Evolutionary conservation across 129 eudicot species (phyloP).

Genomic region (Deinandra increscens): DNA sequence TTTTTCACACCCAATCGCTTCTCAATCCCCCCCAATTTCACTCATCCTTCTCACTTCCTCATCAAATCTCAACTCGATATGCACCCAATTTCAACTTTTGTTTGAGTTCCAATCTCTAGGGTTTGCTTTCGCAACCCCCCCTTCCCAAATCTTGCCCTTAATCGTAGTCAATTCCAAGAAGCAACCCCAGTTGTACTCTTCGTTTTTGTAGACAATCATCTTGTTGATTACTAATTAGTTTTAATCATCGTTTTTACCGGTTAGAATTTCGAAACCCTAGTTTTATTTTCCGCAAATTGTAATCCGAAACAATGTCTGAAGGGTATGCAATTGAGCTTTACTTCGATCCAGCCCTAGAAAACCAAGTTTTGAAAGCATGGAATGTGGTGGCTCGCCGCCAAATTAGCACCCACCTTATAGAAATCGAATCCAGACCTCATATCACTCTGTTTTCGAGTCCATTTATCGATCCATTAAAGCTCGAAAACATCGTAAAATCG

Average conservation of each 20-base stretch:
- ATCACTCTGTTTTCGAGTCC: constrained; percentile 81
- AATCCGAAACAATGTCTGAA: constrained; percentile 61
- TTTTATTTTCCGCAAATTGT: not conserved
- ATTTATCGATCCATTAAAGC: constrained; percentile 63
- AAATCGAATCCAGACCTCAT: constrained; percentile 95
- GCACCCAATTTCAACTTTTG: constrained; percentile 23
- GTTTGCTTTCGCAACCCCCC: constrained; percentile 4
- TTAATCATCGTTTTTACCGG: not conserved
- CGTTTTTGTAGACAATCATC: constrained; percentile 1
- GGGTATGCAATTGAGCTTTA: constrained; percentile 95
- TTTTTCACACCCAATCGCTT: constrained; percentile 8
- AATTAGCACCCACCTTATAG: constrained; percentile 96
- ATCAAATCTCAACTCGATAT: constrained; percentile 38
- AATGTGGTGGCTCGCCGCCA: constrained; percentile 91
- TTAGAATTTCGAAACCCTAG: constrained; percentile 15
- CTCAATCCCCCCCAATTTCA: constrained; percentile 10
- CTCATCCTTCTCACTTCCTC: not conserved
- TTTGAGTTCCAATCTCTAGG: constrained; percentile 17
- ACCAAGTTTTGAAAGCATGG: constrained; percentile 96
- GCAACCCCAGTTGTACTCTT: constrained; percentile 5
- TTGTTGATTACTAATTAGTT: constrained; percentile 14
- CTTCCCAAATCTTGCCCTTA: not conserved
- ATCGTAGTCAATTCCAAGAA: constrained; percentile 10
- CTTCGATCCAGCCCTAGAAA: constrained; percentile 96
- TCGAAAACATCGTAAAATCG: constrained; percentile 58